Evolutionary conservation across 768 basidiomycete species (phyloP).

Genomic region (Ramaria rubella): DNA sequence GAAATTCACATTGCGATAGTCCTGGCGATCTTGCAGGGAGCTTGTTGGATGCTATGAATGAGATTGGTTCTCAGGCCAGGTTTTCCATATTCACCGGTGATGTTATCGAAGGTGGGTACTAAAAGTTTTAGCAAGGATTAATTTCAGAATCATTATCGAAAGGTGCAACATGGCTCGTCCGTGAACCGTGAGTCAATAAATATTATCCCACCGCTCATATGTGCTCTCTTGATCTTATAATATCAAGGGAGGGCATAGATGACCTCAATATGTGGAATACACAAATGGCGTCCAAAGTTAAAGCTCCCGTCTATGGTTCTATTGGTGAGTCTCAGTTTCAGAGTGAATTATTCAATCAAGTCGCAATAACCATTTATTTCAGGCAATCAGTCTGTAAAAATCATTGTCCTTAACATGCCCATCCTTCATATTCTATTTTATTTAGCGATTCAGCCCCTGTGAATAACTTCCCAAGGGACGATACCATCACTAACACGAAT

Average conservation of each 20-base stretch:
- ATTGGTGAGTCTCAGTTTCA: conserved; percentile 32
- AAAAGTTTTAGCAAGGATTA: background rate
- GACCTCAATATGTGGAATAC: conserved; percentile 42
- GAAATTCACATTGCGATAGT: conserved; percentile 47
- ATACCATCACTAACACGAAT: conserved; percentile 30
- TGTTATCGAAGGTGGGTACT: conserved; percentile 46
- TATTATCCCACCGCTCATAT: background rate
- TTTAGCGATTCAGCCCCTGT: conserved; percentile 52
- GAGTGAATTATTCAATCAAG: background rate
- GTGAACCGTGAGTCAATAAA: conserved; percentile 31
- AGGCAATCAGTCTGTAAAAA: conserved; percentile 39
- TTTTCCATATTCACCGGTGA: conserved; percentile 63
- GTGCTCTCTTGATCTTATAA: background rate
- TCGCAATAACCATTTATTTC: background rate
- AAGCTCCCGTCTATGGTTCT: conserved; percentile 40
- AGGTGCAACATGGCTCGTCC: conserved; percentile 48
- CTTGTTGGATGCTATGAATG: conserved; percentile 40
- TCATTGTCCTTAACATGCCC: background rate
- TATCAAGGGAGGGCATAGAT: conserved; percentile 35
- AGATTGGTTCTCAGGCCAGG: conserved; percentile 23
- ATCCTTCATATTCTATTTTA: background rate
- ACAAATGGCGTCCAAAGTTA: conserved; percentile 37
- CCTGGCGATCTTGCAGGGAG: conserved; percentile 42
- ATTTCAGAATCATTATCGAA: conserved; percentile 1
- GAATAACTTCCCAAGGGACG: conserved; percentile 48